Conservation (phyloP, 495 filamentous ascomycete genomes). For the Venustampulla echinocandica region DNA sequence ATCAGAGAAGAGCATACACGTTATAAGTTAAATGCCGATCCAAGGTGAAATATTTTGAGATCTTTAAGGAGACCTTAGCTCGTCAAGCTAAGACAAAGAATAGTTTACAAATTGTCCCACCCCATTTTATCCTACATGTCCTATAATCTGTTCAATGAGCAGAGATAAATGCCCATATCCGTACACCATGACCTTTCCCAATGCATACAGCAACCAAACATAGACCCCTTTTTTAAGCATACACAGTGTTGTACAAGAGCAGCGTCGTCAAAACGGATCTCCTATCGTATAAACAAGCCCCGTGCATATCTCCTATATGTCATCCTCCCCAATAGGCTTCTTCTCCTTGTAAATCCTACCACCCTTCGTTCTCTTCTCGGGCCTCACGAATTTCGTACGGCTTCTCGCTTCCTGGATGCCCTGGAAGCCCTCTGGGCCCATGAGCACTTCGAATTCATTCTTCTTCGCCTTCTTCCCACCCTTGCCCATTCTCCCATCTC, state of each 20-base stretch:
- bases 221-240: no score
- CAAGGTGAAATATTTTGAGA: no score
- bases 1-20: no score
- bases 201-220: no score
- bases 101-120: no score
- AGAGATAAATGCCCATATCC: not conserved
- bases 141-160: no score
- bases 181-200: not conserved
- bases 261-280: no score
- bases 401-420: conserved; percentile 22
- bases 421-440: conserved; percentile 28
- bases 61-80: no score
- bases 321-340: conserved; percentile 29
- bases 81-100: no score
- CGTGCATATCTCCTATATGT: conserved; percentile 19
- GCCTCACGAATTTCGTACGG: conserved; percentile 13
- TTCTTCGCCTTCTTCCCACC: conserved; percentile 27
- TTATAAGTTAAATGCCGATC: no score
- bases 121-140: no score
- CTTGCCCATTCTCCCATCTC: conserved; percentile 27
- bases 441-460: conserved; percentile 27
- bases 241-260: not conserved
- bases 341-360: conserved; percentile 39
- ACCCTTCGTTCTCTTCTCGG: conserved; percentile 44
- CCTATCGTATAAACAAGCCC: not conserved